Evolutionary conservation across 352 stramenopile species (phyloP), one percentile per base, ranked within the genome.

Genomic region (Phytopythium delawarense): DNA sequence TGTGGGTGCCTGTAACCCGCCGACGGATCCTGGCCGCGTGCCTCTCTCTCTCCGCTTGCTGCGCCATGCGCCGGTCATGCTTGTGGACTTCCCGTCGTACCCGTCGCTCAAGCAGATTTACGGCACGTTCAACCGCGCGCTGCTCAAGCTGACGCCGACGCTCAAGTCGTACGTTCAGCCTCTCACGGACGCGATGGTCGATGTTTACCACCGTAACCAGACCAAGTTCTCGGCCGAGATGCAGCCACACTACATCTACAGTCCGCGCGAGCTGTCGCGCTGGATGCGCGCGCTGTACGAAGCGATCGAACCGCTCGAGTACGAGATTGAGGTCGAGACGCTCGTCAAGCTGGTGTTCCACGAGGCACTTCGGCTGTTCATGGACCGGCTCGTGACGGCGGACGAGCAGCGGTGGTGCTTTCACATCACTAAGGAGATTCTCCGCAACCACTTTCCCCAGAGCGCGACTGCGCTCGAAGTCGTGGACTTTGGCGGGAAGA

Each of bases 181-280:
- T 0, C 82, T 99, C 20, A 99, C 98, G 2, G 93, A 99, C 64
- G 96, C 97, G 7, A 99, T 99, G 98, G 97, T 99, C 35, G 97
- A 99, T 62, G 85, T 99, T 9, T 99, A 99, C 74, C 85, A 93
- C 54, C 79, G 87, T 61, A 99, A 99, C 72, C 95, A 99, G 70
- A 92, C 89, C 52, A 87, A 88, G 49, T 99, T 99, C 70, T 96
- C 87, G 2, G 78, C 93, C 3, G 91, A 98, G 62, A 84, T 95
- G 69, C 87, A 98, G 54, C 92, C 96, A 9, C 98, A 99, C 69
- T 99, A 99, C 75, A 99, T 99, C 53, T 99, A 99, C 77, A 99
- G 97, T 64, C 98, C 98, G 20, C 89, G 98, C 58, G 98, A 99
- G 75, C 78, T 99, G 7, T 99, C 92, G 48, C 86, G 98, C 70